Conservation (phyloP, 2,329 filamentous ascomycete species). For the Colletotrichum sansevieriae region DNA sequence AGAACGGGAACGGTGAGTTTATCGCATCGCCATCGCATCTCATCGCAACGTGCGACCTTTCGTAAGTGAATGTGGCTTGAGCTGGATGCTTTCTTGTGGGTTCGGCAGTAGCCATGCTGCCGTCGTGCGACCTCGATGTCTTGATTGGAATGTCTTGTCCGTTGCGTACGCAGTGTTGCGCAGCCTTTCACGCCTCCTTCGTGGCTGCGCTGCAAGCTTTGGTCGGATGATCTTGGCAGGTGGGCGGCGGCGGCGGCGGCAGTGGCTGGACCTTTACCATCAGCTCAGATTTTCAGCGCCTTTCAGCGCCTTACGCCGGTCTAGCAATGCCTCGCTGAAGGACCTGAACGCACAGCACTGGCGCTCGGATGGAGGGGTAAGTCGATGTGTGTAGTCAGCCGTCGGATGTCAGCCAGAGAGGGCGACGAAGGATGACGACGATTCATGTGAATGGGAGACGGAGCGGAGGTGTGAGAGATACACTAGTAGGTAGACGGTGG, state of each 20-base stretch:
- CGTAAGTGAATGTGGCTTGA: constrained; percentile 37
- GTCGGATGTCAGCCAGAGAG: background rate
- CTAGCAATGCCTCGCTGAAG: constrained; percentile 18
- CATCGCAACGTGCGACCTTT: background rate
- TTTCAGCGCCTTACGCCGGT: background rate
- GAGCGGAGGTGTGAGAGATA: background rate
- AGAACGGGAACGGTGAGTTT: constrained; percentile 9
- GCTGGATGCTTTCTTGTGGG: constrained; percentile 9
- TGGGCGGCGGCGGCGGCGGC: constrained; percentile 21
- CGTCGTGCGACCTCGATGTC: constrained; percentile 6
- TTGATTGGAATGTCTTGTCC: background rate
- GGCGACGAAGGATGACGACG: constrained; percentile 15
- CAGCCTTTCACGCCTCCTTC: background rate
- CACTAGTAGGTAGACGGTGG: background rate
- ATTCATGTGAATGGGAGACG: constrained; percentile 32
- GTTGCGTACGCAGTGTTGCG: constrained; percentile 27
- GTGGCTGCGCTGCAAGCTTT: constrained; percentile 32
- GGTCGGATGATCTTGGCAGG: constrained; percentile 23
- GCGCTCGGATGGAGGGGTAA: background rate
- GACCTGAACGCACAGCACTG: constrained; percentile 10
- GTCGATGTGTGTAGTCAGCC: constrained; percentile 2
- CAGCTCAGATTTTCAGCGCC: background rate
- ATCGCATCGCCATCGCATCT: background rate
- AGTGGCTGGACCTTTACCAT: constrained; percentile 12
- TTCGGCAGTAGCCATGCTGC: too few relatives aligned